phyloP scores from a whole-genome alignment of 345 rosid species.

The Corchorus capsularis region DNA sequence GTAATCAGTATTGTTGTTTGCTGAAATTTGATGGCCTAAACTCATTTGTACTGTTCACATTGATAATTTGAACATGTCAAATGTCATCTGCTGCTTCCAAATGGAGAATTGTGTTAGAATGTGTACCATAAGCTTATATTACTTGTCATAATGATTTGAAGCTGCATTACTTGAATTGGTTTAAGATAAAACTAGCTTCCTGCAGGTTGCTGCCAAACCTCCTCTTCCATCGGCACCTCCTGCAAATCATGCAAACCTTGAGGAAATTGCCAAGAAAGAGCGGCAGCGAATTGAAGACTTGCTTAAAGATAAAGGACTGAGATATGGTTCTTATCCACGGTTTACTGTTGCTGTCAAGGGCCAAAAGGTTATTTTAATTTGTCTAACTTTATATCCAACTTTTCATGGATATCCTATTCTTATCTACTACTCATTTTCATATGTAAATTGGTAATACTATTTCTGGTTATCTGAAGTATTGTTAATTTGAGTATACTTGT shows the following conservation, averaged over 20 bases:
- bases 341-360: conserved; percentile 81
- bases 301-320: conserved; percentile 59
- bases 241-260: conserved; percentile 49
- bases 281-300: conserved; percentile 61
- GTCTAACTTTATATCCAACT: conserved; percentile 3
- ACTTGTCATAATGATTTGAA: conserved; percentile 10
- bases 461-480: not conserved
- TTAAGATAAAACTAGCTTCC: conserved; percentile 15
- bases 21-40: not conserved
- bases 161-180: conserved; percentile 6
- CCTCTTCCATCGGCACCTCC: conserved; percentile 49
- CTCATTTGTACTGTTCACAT: not conserved
- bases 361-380: conserved; percentile 65
- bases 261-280: conserved; percentile 72
- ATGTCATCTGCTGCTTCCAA: not conserved
- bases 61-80: not conserved
- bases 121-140: not conserved
- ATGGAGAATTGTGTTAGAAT: not conserved
- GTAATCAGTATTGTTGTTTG: not conserved
- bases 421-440: not conserved
- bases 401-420: not conserved
- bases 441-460: not conserved
- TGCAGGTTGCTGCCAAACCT: conserved; percentile 46
- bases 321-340: conserved; percentile 61
- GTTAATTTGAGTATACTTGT: conserved; percentile 7